Evolutionary conservation across 768 basidiomycete genomes (phyloP).

Genomic region (Floccularia luteovirens): DNA sequence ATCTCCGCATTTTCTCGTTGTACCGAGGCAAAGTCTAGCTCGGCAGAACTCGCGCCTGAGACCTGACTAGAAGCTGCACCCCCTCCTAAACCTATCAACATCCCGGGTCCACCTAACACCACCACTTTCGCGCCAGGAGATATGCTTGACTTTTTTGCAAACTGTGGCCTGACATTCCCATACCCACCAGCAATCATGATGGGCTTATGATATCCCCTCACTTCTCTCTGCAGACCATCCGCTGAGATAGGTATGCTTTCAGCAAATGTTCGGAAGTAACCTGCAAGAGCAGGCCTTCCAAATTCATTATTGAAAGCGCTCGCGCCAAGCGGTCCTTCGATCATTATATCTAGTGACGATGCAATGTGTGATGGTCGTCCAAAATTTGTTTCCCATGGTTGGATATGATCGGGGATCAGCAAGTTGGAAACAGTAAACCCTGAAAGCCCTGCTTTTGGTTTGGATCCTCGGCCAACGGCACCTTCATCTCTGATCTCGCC

Average conservation of each 20-base stretch:
- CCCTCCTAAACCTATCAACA: conserved; percentile 95
- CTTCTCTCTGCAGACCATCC: conserved; percentile 43
- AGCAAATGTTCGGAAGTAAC: conserved; percentile 93
- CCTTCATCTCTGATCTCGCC: conserved; percentile 99
- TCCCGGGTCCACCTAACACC: conserved; percentile 91
- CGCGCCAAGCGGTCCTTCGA: conserved; percentile 90
- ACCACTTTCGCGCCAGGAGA: conserved; percentile 79
- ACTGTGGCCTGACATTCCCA: conserved; percentile 84
- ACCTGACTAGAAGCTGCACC: conserved; percentile 95
- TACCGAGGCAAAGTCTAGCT: conserved; percentile 95
- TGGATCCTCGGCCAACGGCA: conserved; percentile 89
- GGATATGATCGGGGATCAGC: conserved; percentile 81
- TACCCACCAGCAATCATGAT: conserved; percentile 99
- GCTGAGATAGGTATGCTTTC: conserved; percentile 57
- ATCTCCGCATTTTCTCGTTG: conserved; percentile 98
- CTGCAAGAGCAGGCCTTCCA: conserved; percentile 84
- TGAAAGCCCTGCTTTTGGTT: conserved; percentile 89
- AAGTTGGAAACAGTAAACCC: conserved; percentile 95
- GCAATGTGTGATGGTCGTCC: conserved; percentile 89
- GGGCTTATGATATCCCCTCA: conserved; percentile 98
- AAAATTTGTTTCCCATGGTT: conserved; percentile 96
- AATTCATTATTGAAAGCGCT: conserved; percentile 99
- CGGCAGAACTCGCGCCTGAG: conserved; percentile 83
- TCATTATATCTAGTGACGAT: conserved; percentile 93
- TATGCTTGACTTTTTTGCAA: conserved; percentile 74